These are phyloP conservation scores for Aegilops longissima DNA, from an alignment of 176 grass and related monocot genomes.

Conservation along the genomic window DNA sequence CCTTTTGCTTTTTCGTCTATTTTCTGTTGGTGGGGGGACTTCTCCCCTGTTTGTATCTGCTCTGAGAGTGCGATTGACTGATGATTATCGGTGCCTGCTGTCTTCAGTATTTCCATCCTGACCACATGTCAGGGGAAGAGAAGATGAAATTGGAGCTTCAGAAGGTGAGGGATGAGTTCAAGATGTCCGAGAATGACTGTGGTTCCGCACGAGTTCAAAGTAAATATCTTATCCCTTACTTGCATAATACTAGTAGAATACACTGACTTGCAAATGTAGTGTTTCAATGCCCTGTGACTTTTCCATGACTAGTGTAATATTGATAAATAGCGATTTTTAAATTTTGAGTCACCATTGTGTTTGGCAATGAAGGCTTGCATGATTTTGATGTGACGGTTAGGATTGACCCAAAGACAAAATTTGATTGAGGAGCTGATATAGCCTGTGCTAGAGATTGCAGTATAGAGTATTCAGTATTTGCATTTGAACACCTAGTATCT, in stretches of 20 bases:
- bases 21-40: background rate
- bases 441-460: background rate
- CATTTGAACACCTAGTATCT: background rate
- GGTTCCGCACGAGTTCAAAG: conserved; percentile 93
- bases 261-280: background rate
- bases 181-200: conserved; percentile 91
- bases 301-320: background rate
- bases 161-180: conserved; percentile 88
- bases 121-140: conserved; percentile 90
- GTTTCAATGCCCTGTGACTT: background rate
- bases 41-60: background rate
- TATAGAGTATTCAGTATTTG: background rate
- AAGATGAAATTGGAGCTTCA: conserved; percentile 93
- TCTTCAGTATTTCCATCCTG: conserved; percentile 90
- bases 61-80: background rate
- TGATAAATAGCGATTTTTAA: background rate
- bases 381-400: background rate
- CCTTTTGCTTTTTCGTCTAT: background rate
- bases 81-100: background rate
- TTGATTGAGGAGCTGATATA: background rate
- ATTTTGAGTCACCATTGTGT: background rate
- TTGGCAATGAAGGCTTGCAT: background rate
- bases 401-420: too few species aligned
- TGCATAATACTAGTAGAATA: background rate
- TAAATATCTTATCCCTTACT: conserved; percentile 22